Evolutionary conservation across 495 filamentous ascomycete genomes (phyloP).

Genomic region (Aspergillus asperescens): DNA sequence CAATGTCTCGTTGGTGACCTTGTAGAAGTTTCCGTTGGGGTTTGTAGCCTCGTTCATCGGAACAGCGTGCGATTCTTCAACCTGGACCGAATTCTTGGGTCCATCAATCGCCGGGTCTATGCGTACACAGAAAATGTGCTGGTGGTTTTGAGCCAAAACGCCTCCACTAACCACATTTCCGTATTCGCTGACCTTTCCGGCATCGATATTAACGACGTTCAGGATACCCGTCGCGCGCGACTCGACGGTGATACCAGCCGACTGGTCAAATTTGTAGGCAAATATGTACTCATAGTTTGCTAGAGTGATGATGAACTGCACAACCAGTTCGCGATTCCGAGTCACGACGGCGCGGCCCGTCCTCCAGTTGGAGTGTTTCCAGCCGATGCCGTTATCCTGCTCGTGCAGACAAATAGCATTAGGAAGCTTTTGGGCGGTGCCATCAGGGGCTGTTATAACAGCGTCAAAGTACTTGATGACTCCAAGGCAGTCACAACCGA

Average conservation of each 20-base stretch:
- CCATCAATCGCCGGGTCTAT: constrained; percentile 84
- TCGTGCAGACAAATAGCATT: constrained; percentile 69
- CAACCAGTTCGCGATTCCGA: constrained; percentile 55
- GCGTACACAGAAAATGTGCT: constrained; percentile 89
- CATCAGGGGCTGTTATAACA: constrained; percentile 50
- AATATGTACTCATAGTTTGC: constrained; percentile 87
- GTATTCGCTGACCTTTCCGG: constrained; percentile 51
- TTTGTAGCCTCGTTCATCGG: constrained; percentile 67
- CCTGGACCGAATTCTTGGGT: constrained; percentile 60
- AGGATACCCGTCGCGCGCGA: constrained; percentile 83
- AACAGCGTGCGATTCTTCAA: constrained; percentile 69
- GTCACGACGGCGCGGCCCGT: constrained; percentile 60
- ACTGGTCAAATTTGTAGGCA: constrained; percentile 83
- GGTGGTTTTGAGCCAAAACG: constrained; percentile 75
- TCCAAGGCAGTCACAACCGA: constrained; percentile 67
- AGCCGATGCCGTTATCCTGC: constrained; percentile 63
- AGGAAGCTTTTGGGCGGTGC: constrained; percentile 49
- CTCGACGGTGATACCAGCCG: constrained; percentile 76
- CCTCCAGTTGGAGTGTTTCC: constrained; percentile 70
- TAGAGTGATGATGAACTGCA: constrained; percentile 76
- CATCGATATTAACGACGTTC: constrained; percentile 81
- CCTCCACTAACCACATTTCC: constrained; percentile 87
- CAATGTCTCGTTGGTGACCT: constrained; percentile 55
- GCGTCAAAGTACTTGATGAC: constrained; percentile 64
- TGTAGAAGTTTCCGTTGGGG: constrained; percentile 78